Evolutionary conservation across 495 filamentous ascomycete genomes (phyloP).

Genomic region (Daldinia concentrica): DNA sequence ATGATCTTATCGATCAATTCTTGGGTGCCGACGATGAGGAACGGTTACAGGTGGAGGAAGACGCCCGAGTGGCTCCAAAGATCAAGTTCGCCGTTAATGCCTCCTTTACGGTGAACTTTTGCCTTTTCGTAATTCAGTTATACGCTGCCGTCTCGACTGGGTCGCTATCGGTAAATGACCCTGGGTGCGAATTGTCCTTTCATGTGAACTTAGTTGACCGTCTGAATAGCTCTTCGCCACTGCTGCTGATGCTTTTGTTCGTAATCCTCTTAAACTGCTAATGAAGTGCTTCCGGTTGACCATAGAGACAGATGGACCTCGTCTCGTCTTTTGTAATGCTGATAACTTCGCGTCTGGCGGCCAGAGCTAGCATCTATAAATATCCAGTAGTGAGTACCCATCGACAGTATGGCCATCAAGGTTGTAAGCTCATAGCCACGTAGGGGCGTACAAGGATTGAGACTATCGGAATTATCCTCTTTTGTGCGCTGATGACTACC

Average conservation of each 20-base stretch:
- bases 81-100: conserved; percentile 66
- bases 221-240: conserved; percentile 61
- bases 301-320: conserved; percentile 60
- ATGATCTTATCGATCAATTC: conserved; percentile 65
- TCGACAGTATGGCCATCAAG: conserved; percentile 8
- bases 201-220: conserved; percentile 37
- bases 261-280: conserved; percentile 37
- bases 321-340: conserved; percentile 66
- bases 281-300: conserved; percentile 41
- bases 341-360: conserved; percentile 60
- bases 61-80: conserved; percentile 58
- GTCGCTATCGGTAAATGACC: conserved; percentile 55
- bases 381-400: conserved; percentile 58
- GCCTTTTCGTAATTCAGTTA: conserved; percentile 65
- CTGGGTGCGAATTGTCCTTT: conserved; percentile 24
- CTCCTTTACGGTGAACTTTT: conserved; percentile 63
- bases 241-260: conserved; percentile 64
- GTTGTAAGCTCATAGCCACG: conserved; percentile 25
- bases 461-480: conserved; percentile 67
- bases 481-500: conserved; percentile 67
- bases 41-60: conserved; percentile 57
- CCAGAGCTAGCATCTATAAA: conserved; percentile 63
- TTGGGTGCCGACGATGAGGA: conserved; percentile 64
- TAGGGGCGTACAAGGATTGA: conserved; percentile 64
- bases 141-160: conserved; percentile 67